These are phyloP conservation scores for Fusarium sp. DNA, from an alignment of 2,329 filamentous ascomycete species.

Conservation along the genomic window DNA sequence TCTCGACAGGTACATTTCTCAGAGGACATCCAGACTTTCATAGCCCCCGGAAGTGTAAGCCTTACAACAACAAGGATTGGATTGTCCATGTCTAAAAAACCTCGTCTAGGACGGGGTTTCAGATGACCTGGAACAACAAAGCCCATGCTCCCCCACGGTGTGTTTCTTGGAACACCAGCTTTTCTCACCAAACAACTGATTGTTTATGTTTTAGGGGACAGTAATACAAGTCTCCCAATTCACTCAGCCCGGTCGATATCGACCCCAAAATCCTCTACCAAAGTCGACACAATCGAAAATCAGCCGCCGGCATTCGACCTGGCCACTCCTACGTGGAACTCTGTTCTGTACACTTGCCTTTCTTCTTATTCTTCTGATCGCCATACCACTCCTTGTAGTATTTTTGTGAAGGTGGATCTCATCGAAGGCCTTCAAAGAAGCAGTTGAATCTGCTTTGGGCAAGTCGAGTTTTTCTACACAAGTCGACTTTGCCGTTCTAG, in stretches of 20 bases:
- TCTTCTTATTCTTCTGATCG: not conserved
- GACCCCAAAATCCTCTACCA: too few species aligned
- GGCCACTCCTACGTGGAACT: too few species aligned
- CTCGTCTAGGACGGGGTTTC: conserved; percentile 7
- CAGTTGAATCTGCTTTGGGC: too few species aligned
- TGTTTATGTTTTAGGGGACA: not conserved
- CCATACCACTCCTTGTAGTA: too few species aligned
- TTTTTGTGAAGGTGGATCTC: too few species aligned
- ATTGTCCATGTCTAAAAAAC: conserved; percentile 1
- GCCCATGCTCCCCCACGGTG: not conserved
- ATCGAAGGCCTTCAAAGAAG: too few species aligned
- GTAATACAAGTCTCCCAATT: not conserved
- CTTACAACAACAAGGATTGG: not conserved
- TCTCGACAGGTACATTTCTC: conserved; percentile 10
- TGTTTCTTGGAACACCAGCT: not conserved
- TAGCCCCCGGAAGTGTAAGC: conserved; percentile 9
- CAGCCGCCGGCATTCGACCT: not conserved
- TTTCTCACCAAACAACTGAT: not conserved
- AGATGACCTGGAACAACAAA: conserved; percentile 5
- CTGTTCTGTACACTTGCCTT: not conserved
- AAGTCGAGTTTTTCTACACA: too few species aligned
- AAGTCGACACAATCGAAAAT: not conserved
- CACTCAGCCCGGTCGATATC: not conserved
- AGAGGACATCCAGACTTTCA: conserved; percentile 10
- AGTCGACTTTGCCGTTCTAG: not conserved